Evolutionary conservation across 2,329 filamentous ascomycete species (phyloP).

Genomic region (Trichophyton mentagrophytes): DNA sequence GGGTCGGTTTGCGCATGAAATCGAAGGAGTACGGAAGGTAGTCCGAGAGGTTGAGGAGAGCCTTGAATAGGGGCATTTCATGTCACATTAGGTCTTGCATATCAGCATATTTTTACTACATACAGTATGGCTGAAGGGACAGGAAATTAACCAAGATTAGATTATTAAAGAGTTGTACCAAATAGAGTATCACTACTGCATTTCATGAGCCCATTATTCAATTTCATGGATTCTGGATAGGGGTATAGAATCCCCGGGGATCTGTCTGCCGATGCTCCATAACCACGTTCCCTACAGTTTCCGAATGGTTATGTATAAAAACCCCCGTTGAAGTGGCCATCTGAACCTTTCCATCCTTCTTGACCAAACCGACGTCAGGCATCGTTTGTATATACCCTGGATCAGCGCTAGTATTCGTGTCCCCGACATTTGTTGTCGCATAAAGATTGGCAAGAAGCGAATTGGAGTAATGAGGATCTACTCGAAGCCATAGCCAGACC

Average conservation of each 20-base stretch:
- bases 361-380: slow-evolving; percentile 9
- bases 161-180: not conserved
- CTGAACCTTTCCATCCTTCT: slow-evolving; percentile 6
- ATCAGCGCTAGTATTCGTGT: slow-evolving; percentile 7
- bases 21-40: slow-evolving; percentile 57
- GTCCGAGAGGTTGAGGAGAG: slow-evolving; percentile 52
- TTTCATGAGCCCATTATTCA: not conserved
- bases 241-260: slow-evolving; percentile 1
- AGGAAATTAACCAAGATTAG: too few relatives aligned
- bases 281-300: slow-evolving; percentile 1
- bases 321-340: slow-evolving; percentile 11
- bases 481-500: slow-evolving; percentile 6
- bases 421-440: slow-evolving; percentile 10
- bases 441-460: slow-evolving; percentile 11
- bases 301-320: slow-evolving; percentile 6
- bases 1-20: slow-evolving; percentile 68
- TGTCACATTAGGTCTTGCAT: not conserved
- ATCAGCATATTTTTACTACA: too few relatives aligned
- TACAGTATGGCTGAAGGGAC: too few relatives aligned
- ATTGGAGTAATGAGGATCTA: slow-evolving; percentile 7
- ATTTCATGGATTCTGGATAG: slow-evolving; percentile 1
- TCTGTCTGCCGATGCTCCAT: not conserved
- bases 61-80: not conserved
- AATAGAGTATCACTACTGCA: not conserved
- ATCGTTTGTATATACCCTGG: slow-evolving; percentile 10